Evolutionary conservation across 345 rosid species (phyloP), one percentile per base, ranked within the genome.

Genomic region (Nasturtium officinale): DNA sequence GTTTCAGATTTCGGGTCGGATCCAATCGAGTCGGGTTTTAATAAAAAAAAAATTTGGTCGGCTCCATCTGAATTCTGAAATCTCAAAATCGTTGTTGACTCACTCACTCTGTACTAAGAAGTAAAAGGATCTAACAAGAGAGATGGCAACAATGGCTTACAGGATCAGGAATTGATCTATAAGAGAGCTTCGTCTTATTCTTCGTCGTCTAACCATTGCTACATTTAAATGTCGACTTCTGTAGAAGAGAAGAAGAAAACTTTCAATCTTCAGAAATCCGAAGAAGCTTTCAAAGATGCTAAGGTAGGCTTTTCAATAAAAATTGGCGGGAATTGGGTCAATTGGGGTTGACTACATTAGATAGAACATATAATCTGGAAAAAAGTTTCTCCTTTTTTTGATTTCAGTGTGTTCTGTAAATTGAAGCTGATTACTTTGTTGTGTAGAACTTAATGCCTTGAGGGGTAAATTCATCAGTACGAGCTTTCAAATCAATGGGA

Each of bases 401-500:
- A 21, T 45, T 61, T 45, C 5, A 29, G 1, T 9, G 46, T 28
- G 15, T 43, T 66, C 46, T 1, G 35, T 32, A 32, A 6, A 32
- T 32, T 7, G 9, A 32, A 32, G 35, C 35, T 32, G 35, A 7
- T 32, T 4, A 3, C 3, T 6, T 3, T 7, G 6, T 3, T 53
- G 21, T 47, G 70, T 76, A 91, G 91, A 87, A 89, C 23, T 54
- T 91, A 82, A 89, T 89, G 94, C 94, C 94, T 12, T 96, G 94
- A 71, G 96, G 92, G 47, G 96, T 89, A 9, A 88, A 85, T 71
- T 92, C 94, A 56, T 94, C 95, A 1, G 95, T 89, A 2, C 87
- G 98, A 7, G 98, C 94, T 50, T 91, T 91, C 78, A 89, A 87
- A 77, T 89, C 97, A 12, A 96, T 89, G 8, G 92, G 93, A 17